A percentile compares a stretch with the other conserved stretches of the same genome.
Evolutionary conservation across 2,329 filamentous ascomycete genomes (phyloP).

Genomic region (Arthrobotrys musiformis): DNA sequence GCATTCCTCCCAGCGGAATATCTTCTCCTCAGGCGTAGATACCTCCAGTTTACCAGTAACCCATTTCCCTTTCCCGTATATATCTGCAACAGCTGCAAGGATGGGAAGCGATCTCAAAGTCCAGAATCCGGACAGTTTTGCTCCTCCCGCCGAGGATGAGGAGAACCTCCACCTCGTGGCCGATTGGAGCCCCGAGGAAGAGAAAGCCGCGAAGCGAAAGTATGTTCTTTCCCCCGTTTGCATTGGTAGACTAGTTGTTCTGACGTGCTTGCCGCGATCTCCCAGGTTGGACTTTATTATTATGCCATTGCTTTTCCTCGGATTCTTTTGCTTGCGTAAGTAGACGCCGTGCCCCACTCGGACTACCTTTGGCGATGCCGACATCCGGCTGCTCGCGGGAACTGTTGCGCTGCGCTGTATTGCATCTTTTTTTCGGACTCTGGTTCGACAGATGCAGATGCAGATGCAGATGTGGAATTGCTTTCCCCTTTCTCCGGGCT

Average conservation of each 20-base stretch:
- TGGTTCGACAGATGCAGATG: no score
- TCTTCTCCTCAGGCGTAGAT: conserved; percentile 16
- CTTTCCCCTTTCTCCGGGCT: not conserved
- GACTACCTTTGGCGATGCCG: not conserved
- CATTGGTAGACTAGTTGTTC: conserved; percentile 15
- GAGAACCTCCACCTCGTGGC: conserved; percentile 27
- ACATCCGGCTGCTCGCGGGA: not conserved
- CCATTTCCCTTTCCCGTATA: not conserved
- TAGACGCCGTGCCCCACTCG: conserved; percentile 13
- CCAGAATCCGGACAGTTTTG: conserved; percentile 36
- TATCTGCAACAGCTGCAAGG: conserved; percentile 10
- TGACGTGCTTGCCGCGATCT: conserved; percentile 26
- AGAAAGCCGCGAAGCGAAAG: conserved; percentile 51
- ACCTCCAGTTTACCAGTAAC: conserved; percentile 8
- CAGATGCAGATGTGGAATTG: no score
- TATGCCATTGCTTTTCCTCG: conserved; percentile 66
- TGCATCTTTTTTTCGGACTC: conserved; percentile 1
- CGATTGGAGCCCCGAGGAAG: conserved; percentile 53
- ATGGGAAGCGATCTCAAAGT: conserved; percentile 45
- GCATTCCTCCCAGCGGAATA: conserved; percentile 25
- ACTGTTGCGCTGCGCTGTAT: not conserved
- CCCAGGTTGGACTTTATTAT: conserved; percentile 66
- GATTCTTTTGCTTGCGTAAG: conserved; percentile 66
- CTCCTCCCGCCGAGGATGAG: conserved; percentile 46
- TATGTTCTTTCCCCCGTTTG: conserved; percentile 35